Evolutionary conservation across 306 rosid species (phyloP).

Genomic region (Acacia melanoxylon): DNA sequence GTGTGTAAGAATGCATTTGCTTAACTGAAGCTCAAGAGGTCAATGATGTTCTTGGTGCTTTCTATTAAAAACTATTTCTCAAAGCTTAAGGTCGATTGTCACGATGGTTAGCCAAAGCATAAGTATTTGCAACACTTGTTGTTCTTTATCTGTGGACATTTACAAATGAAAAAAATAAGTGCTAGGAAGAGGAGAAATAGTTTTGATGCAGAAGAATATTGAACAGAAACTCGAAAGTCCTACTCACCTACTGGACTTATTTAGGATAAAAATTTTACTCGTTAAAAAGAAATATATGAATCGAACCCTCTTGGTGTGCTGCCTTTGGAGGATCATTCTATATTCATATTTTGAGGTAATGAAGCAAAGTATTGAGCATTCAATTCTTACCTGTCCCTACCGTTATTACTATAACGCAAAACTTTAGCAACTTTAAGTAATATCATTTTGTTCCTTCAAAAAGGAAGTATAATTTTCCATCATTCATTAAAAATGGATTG

Average conservation of each 20-base stretch:
- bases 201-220: not conserved
- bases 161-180: not conserved
- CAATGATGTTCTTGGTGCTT: too few species aligned
- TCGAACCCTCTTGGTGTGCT: constrained; percentile 71
- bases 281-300: not conserved
- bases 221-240: not conserved
- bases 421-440: too few species aligned
- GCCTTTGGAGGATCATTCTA: constrained; percentile 92
- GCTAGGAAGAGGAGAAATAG: not conserved
- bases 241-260: not conserved
- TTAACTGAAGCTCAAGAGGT: too few species aligned
- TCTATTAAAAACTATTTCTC: too few species aligned
- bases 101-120: too few species aligned
- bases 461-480: too few species aligned
- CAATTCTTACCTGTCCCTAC: not conserved
- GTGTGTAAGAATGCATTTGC: too few species aligned
- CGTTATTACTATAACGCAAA: too few species aligned
- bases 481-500: too few species aligned
- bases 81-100: too few species aligned
- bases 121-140: not conserved
- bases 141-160: not conserved
- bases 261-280: not conserved
- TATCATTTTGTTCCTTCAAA: too few species aligned
- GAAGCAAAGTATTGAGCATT: not conserved
- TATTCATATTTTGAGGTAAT: constrained; percentile 80